These are phyloP conservation scores for Fragaria vesca DNA, from an alignment of 306 rosid genomes.

Conservation along the genomic window DNA sequence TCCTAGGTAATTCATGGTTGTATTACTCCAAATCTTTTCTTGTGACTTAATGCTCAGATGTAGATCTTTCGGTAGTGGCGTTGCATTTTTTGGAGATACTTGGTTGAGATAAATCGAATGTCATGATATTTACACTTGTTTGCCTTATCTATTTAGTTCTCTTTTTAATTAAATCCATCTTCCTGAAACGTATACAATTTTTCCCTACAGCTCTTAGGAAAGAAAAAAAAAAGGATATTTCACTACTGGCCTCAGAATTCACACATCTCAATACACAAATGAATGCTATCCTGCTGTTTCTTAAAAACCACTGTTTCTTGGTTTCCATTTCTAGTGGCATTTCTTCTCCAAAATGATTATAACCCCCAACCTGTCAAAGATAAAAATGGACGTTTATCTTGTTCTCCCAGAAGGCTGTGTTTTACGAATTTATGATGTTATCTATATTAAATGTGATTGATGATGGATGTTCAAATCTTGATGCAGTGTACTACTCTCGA, in stretches of 20 bases:
- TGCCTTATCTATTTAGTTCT: background rate
- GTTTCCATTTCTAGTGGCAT: background rate
- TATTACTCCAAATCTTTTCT: conserved; percentile 12
- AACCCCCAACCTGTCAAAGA: background rate
- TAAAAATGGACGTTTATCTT: background rate
- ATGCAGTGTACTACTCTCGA: conserved; percentile 82
- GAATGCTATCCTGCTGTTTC: conserved; percentile 16
- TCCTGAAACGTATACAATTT: background rate
- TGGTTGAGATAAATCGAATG: background rate
- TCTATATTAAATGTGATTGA: background rate
- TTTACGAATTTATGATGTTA: background rate
- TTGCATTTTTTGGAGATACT: background rate
- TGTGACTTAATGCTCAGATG: background rate
- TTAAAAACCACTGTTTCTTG: background rate
- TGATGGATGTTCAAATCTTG: conserved; percentile 13
- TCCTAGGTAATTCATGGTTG: conserved; percentile 62
- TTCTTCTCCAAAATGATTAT: background rate
- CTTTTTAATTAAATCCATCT: background rate
- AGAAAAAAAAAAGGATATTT: background rate
- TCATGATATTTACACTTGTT: background rate
- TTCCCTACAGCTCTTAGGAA: background rate
- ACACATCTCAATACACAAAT: background rate
- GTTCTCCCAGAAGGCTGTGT: background rate
- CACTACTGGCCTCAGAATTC: background rate
- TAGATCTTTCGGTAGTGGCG: background rate